These are phyloP conservation scores for Priceomyces haplophilus DNA, from an alignment of 805 yeast genomes.

Conservation along the genomic window DNA sequence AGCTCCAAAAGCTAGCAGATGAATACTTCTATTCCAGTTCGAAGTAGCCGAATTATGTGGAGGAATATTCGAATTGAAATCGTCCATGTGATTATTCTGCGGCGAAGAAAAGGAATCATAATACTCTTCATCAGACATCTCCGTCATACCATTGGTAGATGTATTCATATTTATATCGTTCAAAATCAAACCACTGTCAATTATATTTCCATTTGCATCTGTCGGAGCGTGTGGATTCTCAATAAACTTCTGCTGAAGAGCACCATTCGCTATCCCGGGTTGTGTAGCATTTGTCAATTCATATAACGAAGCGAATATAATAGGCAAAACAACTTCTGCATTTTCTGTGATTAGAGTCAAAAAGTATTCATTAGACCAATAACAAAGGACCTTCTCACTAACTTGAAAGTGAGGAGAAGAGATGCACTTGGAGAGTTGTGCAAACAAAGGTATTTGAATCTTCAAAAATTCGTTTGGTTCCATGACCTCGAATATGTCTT, in stretches of 20 bases:
- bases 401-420: constrained; percentile 96
- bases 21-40: constrained; percentile 94
- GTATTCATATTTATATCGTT: constrained; percentile 20
- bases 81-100: constrained; percentile 28
- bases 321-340: constrained; percentile 89
- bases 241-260: constrained; percentile 34
- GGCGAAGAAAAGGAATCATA: constrained; percentile 39
- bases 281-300: constrained; percentile 64
- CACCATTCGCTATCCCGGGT: constrained; percentile 41
- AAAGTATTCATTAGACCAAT: constrained; percentile 94
- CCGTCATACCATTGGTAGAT: constrained; percentile 18
- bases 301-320: constrained; percentile 84
- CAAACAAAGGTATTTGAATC: constrained; percentile 89
- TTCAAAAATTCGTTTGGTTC: constrained; percentile 90
- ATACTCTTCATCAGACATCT: constrained; percentile 44
- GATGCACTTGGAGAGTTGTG: constrained; percentile 90
- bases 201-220: constrained; percentile 43
- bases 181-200: constrained; percentile 35
- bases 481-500: constrained; percentile 93
- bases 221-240: constrained; percentile 37
- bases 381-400: constrained; percentile 88
- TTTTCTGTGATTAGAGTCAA: constrained; percentile 86
- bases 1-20: constrained; percentile 86
- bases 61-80: constrained; percentile 33
- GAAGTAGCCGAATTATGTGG: constrained; percentile 47